Percentiles rank a stretch among this genome's conserved stretches.
These are phyloP conservation scores for Stagonosporopsis vannaccii DNA, from an alignment of 2,329 filamentous ascomycete species.

Conservation along the genomic window DNA sequence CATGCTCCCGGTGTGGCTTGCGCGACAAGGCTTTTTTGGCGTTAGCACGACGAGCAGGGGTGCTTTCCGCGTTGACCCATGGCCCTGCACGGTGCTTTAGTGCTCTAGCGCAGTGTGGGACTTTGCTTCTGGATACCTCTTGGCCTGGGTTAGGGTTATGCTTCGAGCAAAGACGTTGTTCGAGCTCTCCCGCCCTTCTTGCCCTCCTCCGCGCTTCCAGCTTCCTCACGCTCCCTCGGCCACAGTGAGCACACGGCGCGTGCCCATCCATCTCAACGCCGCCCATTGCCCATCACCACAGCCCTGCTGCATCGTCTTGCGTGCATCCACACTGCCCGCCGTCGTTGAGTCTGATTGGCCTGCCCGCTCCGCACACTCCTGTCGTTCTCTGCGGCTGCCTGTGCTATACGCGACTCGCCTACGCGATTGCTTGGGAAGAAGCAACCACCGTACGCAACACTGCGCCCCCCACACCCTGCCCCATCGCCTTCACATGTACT, in stretches of 20 bases:
- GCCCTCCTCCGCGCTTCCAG: slow-evolving; percentile 31
- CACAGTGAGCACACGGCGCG: slow-evolving; percentile 27
- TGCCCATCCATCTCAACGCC: slow-evolving; percentile 23
- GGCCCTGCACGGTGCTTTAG: neutral
- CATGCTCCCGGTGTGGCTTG: slow-evolving; percentile 20
- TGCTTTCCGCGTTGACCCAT: slow-evolving; percentile 10
- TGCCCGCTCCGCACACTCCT: slow-evolving; percentile 33
- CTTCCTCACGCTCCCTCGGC: slow-evolving; percentile 31
- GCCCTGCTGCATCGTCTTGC: slow-evolving; percentile 16
- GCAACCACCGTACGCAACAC: slow-evolving; percentile 24
- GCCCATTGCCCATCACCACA: slow-evolving; percentile 19
- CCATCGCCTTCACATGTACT: neutral
- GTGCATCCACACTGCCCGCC: slow-evolving; percentile 9
- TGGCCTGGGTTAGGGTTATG: slow-evolving; percentile 31
- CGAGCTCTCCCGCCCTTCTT: slow-evolving; percentile 31
- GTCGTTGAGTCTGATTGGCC: slow-evolving; percentile 12
- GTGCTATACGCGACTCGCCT: slow-evolving; percentile 32
- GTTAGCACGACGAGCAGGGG: slow-evolving; percentile 9
- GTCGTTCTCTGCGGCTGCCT: slow-evolving; percentile 35
- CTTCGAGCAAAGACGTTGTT: slow-evolving; percentile 30
- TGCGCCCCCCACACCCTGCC: neutral
- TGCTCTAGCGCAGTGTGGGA: slow-evolving; percentile 14
- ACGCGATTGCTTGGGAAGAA: slow-evolving; percentile 21
- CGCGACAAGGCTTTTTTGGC: slow-evolving; percentile 10
- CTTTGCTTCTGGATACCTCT: slow-evolving; percentile 6